These are phyloP conservation scores for Datura wrightii DNA, from an alignment of 257 asterid genomes.

Conservation along the genomic window DNA sequence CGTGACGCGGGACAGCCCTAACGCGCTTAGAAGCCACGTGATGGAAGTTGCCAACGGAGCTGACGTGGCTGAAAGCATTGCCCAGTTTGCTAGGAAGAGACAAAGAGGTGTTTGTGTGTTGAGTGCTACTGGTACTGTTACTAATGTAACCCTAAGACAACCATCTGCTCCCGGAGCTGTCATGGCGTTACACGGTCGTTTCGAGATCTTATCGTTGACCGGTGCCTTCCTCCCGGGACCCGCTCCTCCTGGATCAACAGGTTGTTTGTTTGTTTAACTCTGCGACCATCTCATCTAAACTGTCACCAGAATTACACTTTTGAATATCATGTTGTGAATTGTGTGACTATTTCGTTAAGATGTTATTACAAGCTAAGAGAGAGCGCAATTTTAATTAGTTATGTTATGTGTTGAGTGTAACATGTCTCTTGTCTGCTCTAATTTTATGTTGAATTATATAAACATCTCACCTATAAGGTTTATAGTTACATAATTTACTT, in stretches of 20 bases:
- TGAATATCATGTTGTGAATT: too few species aligned
- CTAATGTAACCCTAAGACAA: slow-evolving; percentile 65
- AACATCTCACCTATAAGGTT: too few species aligned
- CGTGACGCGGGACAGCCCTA: slow-evolving; percentile 71
- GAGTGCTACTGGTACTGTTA: slow-evolving; percentile 65
- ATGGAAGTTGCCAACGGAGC: slow-evolving; percentile 67
- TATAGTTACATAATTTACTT: too few species aligned
- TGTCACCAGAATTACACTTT: too few species aligned
- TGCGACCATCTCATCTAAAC: background rate
- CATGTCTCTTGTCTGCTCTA: background rate
- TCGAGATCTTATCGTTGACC: slow-evolving; percentile 62
- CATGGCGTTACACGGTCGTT: slow-evolving; percentile 64
- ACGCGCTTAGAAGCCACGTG: slow-evolving; percentile 68
- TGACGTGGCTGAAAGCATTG: slow-evolving; percentile 68
- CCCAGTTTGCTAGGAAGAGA: slow-evolving; percentile 63
- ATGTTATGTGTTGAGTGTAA: background rate
- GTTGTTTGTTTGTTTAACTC: background rate
- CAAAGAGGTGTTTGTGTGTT: slow-evolving; percentile 68
- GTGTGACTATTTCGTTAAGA: too few species aligned
- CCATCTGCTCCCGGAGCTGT: slow-evolving; percentile 66
- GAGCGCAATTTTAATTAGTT: too few species aligned
- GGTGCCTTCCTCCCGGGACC: slow-evolving; percentile 78
- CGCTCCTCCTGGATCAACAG: slow-evolving; percentile 68
- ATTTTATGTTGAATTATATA: background rate
- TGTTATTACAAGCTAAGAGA: too few species aligned